Evolutionary conservation across 1,139 yeast species (phyloP).

Genomic region (Schizosaccharomyces versatilis): DNA sequence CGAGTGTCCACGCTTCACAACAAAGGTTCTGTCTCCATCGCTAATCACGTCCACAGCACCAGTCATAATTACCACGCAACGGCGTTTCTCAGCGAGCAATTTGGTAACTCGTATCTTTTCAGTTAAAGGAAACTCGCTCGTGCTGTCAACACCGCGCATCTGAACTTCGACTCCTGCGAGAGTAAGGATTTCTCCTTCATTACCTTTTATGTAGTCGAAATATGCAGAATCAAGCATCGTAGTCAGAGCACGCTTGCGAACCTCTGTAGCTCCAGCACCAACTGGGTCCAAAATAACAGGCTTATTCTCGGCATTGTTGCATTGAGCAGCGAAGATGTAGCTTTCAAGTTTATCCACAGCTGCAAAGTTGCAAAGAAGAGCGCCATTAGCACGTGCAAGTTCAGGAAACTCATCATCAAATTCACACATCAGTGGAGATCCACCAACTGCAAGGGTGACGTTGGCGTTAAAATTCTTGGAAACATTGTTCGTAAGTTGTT

Average conservation of each 20-base stretch:
- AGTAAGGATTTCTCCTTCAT: constrained; percentile 54
- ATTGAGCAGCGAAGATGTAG: constrained; percentile 31
- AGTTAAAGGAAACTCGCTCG: constrained; percentile 21
- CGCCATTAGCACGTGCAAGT: constrained; percentile 31
- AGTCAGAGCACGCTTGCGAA: constrained; percentile 31
- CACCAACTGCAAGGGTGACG: constrained; percentile 67
- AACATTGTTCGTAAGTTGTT: constrained; percentile 77
- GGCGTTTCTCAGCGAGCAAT: constrained; percentile 31
- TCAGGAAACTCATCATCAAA: constrained; percentile 44
- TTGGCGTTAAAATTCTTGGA: constrained; percentile 79
- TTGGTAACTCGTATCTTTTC: constrained; percentile 12
- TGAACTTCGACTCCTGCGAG: constrained; percentile 22
- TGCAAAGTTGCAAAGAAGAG: constrained; percentile 56
- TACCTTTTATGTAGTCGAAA: constrained; percentile 61
- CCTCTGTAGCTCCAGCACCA: constrained; percentile 63
- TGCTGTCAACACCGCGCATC: constrained; percentile 65
- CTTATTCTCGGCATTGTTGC: constrained; percentile 34
- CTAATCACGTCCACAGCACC: constrained; percentile 28
- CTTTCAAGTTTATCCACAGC: constrained; percentile 33
- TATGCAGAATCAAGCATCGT: constrained; percentile 35
- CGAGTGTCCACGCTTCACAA: constrained; percentile 37
- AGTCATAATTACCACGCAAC: constrained; percentile 43
- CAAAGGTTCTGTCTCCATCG: constrained; percentile 17
- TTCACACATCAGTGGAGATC: constrained; percentile 86
- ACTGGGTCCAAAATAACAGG: constrained; percentile 78